These are phyloP conservation scores for Pseudohyphozyma bogoriensis DNA, from an alignment of 768 basidiomycete species.

Conservation along the genomic window DNA sequence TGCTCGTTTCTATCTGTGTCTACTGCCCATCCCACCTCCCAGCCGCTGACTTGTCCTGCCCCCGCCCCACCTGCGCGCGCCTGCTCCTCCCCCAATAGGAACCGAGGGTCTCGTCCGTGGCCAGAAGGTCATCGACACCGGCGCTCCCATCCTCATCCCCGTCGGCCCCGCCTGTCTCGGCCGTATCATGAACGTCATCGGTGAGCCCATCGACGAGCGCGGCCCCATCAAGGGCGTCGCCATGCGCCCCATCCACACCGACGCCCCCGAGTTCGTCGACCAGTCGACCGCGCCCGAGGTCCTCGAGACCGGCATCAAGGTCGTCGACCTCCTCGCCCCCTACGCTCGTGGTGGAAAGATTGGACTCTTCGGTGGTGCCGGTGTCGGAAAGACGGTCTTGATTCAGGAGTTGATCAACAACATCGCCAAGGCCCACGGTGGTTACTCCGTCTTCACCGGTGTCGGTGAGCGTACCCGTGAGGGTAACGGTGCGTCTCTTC, in stretches of 20 bases:
- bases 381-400: constrained; percentile 99
- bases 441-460: constrained; percentile 81
- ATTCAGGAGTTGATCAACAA: constrained; percentile 98
- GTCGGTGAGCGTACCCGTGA: constrained; percentile 99
- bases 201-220: constrained; percentile 98
- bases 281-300: constrained; percentile 99
- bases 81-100: constrained; percentile 44
- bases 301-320: constrained; percentile 99
- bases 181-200: constrained; percentile 99
- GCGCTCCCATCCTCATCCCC: constrained; percentile 90
- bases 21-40: background rate
- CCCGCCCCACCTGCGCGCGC: background rate
- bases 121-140: constrained; percentile 92
- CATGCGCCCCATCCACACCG: constrained; percentile 78
- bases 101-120: constrained; percentile 99
- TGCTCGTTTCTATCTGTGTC: background rate
- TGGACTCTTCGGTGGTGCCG: constrained; percentile 99
- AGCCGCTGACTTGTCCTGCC: background rate
- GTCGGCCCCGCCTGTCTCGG: constrained; percentile 90
- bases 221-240: constrained; percentile 88
- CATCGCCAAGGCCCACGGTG: constrained; percentile 99
- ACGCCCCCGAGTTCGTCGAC: constrained; percentile 93
- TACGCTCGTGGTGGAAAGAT: constrained; percentile 99
- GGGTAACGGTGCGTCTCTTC: constrained; percentile 62
- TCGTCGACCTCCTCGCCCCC: constrained; percentile 97